Conservation (phyloP, 2,329 filamentous ascomycete genomes). For the Cercospora berteroae region DNA sequence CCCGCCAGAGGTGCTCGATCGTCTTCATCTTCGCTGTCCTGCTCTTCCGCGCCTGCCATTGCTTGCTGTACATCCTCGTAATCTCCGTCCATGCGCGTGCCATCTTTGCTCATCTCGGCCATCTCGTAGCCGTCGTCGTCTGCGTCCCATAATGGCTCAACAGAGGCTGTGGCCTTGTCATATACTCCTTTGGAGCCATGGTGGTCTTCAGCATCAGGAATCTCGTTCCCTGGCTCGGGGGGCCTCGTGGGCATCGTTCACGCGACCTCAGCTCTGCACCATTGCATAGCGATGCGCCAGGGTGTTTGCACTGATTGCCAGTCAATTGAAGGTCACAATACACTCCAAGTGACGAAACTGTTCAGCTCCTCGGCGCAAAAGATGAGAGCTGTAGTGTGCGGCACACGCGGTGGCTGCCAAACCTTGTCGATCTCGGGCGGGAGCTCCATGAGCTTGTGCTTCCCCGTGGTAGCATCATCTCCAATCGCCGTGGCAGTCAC, state of each 20-base stretch:
- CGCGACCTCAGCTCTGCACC: constrained; percentile 1
- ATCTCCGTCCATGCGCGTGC: constrained; percentile 22
- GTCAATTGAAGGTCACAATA: neutral
- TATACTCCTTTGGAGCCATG: neutral
- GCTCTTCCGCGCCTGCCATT: constrained; percentile 21
- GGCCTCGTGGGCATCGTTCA: constrained; percentile 5
- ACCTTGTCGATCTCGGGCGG: neutral
- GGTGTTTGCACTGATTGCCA: neutral
- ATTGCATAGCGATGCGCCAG: neutral
- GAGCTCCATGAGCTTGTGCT: neutral
- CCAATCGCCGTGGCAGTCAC: neutral
- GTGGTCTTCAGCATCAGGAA: neutral
- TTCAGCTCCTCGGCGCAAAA: neutral
- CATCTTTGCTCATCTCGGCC: constrained; percentile 20
- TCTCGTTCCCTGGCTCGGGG: neutral
- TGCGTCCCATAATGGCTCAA: neutral
- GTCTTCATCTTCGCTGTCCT: constrained; percentile 31
- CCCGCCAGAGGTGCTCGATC: constrained; percentile 29
- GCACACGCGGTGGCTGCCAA: neutral
- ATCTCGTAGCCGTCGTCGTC: constrained; percentile 30
- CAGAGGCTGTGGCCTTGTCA: neutral
- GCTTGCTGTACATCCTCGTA: constrained; percentile 3
- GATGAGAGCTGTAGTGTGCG: neutral
- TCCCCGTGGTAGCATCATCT: neutral
- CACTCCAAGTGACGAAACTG: neutral